These are phyloP conservation scores for Trichoderma sp. DNA, from an alignment of 2,329 filamentous ascomycete species.

Conservation along the genomic window DNA sequence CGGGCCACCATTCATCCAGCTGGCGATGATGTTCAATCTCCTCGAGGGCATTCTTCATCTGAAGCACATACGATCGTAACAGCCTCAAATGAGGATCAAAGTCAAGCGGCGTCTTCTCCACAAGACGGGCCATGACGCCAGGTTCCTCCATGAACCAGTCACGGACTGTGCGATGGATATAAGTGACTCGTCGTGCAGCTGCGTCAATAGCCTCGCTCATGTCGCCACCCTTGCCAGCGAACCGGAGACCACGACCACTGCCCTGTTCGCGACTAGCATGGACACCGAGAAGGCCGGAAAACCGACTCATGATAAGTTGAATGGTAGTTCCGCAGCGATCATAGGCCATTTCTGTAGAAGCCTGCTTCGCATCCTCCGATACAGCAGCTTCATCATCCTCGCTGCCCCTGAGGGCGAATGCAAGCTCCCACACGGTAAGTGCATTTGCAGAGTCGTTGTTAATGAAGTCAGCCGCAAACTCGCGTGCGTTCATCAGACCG, in stretches of 20 bases:
- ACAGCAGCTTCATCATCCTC: conserved; percentile 27
- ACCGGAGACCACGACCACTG: conserved; percentile 24
- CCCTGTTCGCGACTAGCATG: conserved; percentile 26
- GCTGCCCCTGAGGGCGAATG: conserved; percentile 30
- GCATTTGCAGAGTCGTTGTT: conserved; percentile 35
- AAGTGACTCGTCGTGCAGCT: conserved; percentile 31
- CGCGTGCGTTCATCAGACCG: conserved; percentile 34
- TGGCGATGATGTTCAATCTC: conserved; percentile 39
- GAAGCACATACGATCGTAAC: conserved; percentile 37
- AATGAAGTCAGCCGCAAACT: conserved; percentile 36
- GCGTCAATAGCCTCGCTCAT: not conserved
- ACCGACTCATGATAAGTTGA: conserved; percentile 25
- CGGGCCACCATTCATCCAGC: conserved; percentile 43
- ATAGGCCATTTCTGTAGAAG: conserved; percentile 23
- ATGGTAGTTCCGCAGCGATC: conserved; percentile 26
- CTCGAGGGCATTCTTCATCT: conserved; percentile 37
- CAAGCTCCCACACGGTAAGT: conserved; percentile 38
- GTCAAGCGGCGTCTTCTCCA: not conserved
- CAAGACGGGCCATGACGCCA: conserved; percentile 28
- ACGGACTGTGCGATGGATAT: conserved; percentile 38
- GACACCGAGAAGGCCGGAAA: conserved; percentile 32
- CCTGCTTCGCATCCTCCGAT: conserved; percentile 27
- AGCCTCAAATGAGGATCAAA: conserved; percentile 38
- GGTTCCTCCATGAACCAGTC: conserved; percentile 35
- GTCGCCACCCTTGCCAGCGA: conserved; percentile 8